Evolutionary conservation across 768 basidiomycete genomes (phyloP).

Genomic region (Boletus reticuloceps): DNA sequence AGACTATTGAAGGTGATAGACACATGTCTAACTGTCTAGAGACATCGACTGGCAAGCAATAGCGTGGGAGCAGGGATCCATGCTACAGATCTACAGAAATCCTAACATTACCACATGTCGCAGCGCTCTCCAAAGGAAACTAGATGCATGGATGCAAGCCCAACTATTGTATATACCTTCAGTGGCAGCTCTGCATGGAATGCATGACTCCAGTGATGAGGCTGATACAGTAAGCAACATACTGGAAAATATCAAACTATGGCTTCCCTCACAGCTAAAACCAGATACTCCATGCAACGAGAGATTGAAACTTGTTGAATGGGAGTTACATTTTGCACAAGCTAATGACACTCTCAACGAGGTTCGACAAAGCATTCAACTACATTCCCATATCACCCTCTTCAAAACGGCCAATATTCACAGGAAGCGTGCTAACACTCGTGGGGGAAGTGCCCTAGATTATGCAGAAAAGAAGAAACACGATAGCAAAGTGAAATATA

Average conservation of each 20-base stretch:
- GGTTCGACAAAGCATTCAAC: not conserved
- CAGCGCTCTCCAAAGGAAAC: not conserved
- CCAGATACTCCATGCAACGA: not conserved
- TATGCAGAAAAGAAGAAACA: no score
- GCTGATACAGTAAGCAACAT: not conserved
- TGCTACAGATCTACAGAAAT: not conserved
- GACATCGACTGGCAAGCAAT: no score
- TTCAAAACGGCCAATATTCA: not conserved
- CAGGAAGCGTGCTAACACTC: not conserved
- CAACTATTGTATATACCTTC: not conserved
- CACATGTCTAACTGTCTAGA: no score
- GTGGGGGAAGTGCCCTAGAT: no score
- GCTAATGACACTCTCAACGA: not conserved
- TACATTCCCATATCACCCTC: not conserved
- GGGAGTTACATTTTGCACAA: not conserved
- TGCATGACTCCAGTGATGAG: not conserved
- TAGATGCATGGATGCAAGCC: not conserved
- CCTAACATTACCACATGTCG: not conserved
- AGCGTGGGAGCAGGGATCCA: not conserved
- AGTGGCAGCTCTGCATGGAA: not conserved
- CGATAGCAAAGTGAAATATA: no score
- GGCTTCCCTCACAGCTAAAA: not conserved
- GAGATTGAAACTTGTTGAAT: not conserved
- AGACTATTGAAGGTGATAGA: no score
- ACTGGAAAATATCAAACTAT: not conserved